Evolutionary conservation across 139 green algal genomes (phyloP), one percentile per base, ranked within the genome.

Genomic region (Chlamydomonas eustigma): DNA sequence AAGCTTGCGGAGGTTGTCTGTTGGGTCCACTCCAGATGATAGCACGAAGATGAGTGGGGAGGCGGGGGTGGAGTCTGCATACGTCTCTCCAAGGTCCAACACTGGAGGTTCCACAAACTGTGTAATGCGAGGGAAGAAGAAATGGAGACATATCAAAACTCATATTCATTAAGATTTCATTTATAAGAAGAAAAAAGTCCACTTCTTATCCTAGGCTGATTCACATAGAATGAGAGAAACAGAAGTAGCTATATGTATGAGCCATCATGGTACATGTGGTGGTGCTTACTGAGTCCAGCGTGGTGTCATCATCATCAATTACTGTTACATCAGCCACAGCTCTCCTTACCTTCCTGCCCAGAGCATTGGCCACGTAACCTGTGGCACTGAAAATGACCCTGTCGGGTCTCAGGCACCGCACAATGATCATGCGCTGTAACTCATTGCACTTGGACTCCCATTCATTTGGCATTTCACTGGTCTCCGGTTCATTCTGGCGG

Each of bases 11-110:
- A 97, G 86, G 39, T 79, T 81, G 66, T 92, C 84, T 0, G 88
- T 92, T 50, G 92, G 92, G 78, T 97, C 92, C 50, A 95, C 90
- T 24, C 92, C 92, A 4, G 92, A 76, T 1, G 78, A 90, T 33
- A 97, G 84, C 64, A 97, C 91, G 77, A 97, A 95, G 64, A 97
- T 90, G 64, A 94, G 86, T 37, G 92, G 92, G 2, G 77, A 80
- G 37, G 78, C 24, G 6, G 88, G 73, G 0, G 79, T 91, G 31
- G 81, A 90, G 79, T 94, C 91, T 25, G 37, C 65, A 76, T 89
- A 86, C 25, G 85, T 88, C 82, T 97, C 89, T 1, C 39, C 80
- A 22, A 97, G 90, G 82, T 97, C 88, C 24, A 97, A 84, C 39
- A 93, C 87, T 3, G 92, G 92, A 3, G 92, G 92, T 81, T 95